Conservation (phyloP, 140 eudicot species). For the Senecio squalidus region DNA sequence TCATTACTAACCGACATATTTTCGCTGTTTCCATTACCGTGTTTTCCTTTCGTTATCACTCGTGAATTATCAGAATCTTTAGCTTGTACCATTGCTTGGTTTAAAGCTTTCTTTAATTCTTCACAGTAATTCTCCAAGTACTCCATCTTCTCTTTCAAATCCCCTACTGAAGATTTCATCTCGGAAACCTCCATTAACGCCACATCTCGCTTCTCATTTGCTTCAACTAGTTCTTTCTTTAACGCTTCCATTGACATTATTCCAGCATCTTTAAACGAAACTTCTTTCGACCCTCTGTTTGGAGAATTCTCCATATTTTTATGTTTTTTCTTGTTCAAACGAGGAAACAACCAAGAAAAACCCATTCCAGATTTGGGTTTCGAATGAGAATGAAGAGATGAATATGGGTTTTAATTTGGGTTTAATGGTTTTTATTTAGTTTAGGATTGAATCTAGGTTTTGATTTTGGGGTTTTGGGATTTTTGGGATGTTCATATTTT, state of each 20-base stretch:
- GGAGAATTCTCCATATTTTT: slow-evolving; percentile 45
- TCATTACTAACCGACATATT: slow-evolving; percentile 71
- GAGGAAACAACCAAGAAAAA: slow-evolving; percentile 79
- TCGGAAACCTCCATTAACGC: slow-evolving; percentile 67
- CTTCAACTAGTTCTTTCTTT: slow-evolving; percentile 68
- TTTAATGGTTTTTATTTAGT: too few species aligned
- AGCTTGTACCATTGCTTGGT: slow-evolving; percentile 45
- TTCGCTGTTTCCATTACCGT: slow-evolving; percentile 28
- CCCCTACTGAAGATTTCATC: slow-evolving; percentile 69
- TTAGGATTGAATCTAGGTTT: too few species aligned
- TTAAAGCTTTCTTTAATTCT: slow-evolving; percentile 65
- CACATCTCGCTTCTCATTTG: slow-evolving; percentile 56
- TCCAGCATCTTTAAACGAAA: slow-evolving; percentile 47
- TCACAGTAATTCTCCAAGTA: slow-evolving; percentile 74
- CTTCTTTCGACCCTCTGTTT: slow-evolving; percentile 43
- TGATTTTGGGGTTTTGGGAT: too few species aligned
- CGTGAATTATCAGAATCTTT: slow-evolving; percentile 33
- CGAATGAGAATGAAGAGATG: slow-evolving; percentile 47
- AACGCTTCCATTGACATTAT: slow-evolving; percentile 43
- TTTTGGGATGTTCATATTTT: too few species aligned
- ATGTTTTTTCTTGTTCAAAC: slow-evolving; percentile 68
- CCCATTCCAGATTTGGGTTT: slow-evolving; percentile 45
- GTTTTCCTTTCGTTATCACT: slow-evolving; percentile 29
- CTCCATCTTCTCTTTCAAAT: slow-evolving; percentile 58
- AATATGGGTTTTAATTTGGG: too few species aligned